These are phyloP conservation scores for Oxytropis ochrocephala DNA, from an alignment of 306 rosid genomes.

Conservation along the genomic window DNA sequence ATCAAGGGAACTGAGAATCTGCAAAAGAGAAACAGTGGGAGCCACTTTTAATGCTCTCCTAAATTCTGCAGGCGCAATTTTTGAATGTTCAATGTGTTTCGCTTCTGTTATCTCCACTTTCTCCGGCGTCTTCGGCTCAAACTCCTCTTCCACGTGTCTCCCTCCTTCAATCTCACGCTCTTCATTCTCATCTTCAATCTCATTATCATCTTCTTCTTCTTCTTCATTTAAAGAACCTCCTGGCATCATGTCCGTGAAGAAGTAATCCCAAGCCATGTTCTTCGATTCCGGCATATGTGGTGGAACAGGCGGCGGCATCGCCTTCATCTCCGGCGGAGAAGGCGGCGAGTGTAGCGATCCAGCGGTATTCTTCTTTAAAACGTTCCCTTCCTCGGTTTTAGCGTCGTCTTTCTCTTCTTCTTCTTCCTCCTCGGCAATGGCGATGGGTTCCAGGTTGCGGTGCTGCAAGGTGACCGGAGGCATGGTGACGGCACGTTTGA, in stretches of 20 bases:
- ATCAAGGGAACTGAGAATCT: conserved; percentile 51
- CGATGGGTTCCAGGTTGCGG: not conserved
- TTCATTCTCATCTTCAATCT: conserved; percentile 15
- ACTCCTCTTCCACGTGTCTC: conserved; percentile 25
- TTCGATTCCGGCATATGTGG: conserved; percentile 72
- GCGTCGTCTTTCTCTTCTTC: not conserved
- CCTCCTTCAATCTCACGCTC: conserved; percentile 22
- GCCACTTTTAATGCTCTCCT: conserved; percentile 38
- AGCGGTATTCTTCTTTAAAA: conserved; percentile 9
- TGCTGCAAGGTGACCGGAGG: conserved; percentile 50
- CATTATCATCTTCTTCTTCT: conserved; percentile 13
- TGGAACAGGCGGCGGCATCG: conserved; percentile 56
- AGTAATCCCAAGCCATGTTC: conserved; percentile 74
- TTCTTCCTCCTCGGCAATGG: conserved; percentile 51
- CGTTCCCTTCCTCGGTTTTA: conserved; percentile 1
- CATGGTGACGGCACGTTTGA: conserved; percentile 57
- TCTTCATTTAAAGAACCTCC: conserved; percentile 46
- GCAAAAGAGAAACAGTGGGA: conserved; percentile 45
- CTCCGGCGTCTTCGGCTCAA: conserved; percentile 78
- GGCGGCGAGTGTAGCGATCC: conserved; percentile 13
- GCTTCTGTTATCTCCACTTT: conserved; percentile 32
- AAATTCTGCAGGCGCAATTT: conserved; percentile 64
- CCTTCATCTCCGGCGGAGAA: conserved; percentile 39
- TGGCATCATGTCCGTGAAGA: conserved; percentile 53
- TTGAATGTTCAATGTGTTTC: conserved; percentile 51